Conservation (phyloP, 495 filamentous ascomycete genomes). For the Aspergillus funiculosus region DNA sequence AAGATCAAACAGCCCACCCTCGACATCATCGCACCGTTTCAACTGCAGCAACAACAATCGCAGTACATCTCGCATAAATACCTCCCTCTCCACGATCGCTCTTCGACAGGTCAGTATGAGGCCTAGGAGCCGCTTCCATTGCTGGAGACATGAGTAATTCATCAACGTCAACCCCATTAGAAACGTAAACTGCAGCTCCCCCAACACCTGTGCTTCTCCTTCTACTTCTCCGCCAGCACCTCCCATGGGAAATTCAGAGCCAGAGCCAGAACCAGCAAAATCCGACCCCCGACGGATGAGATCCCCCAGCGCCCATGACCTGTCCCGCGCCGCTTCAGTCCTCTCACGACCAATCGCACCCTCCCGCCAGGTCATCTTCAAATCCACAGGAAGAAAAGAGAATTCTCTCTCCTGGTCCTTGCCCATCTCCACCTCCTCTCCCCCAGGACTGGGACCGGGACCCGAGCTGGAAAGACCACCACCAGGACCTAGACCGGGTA, state of each 20-base stretch:
- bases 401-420: constrained; percentile 38
- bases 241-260: constrained; percentile 10
- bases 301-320: constrained; percentile 61
- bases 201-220: constrained; percentile 54
- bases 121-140: constrained; percentile 75
- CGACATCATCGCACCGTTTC: constrained; percentile 62
- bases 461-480: background rate
- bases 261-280: background rate
- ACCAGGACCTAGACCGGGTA: constrained; percentile 44
- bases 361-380: constrained; percentile 61
- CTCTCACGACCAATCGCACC: constrained; percentile 64
- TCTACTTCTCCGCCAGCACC: constrained; percentile 18
- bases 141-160: constrained; percentile 79
- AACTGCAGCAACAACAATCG: constrained; percentile 64
- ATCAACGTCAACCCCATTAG: constrained; percentile 73
- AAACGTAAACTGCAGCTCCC: constrained; percentile 83
- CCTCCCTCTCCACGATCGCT: constrained; percentile 51
- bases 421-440: constrained; percentile 1
- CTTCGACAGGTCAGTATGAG: constrained; percentile 63
- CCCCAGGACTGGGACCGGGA: constrained; percentile 11
- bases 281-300: constrained; percentile 37
- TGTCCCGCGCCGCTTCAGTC: constrained; percentile 65
- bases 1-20: constrained; percentile 52
- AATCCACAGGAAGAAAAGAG: constrained; percentile 42
- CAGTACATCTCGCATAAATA: constrained; percentile 57